A percentile compares a stretch with the other conserved stretches of the same genome.
These are phyloP conservation scores for Avena sativa DNA, from an alignment of 176 grass and related monocot genomes.

Conservation along the genomic window DNA sequence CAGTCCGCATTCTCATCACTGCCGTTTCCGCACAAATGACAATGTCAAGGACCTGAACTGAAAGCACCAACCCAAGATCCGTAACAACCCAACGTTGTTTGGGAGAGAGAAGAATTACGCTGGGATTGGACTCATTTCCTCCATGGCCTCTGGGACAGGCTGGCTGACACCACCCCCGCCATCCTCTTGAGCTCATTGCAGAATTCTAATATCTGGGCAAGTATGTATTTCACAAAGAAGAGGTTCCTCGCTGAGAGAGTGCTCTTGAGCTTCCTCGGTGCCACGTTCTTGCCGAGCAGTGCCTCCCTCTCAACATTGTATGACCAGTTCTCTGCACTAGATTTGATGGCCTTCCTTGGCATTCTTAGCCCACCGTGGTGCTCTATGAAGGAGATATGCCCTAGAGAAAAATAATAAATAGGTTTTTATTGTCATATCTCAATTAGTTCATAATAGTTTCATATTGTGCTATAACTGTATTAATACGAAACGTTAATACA, in stretches of 20 bases:
- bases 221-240: conserved; percentile 79
- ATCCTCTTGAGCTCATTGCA: conserved; percentile 87
- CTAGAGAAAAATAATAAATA: too few relatives aligned
- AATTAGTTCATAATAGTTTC: too few relatives aligned
- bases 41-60: conserved; percentile 31
- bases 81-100: neutral
- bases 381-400: neutral
- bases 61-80: neutral
- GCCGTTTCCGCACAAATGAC: conserved; percentile 34
- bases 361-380: conserved; percentile 59
- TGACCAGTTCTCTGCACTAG: conserved; percentile 61
- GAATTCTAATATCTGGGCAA: conserved; percentile 89
- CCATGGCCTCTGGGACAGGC: conserved; percentile 27
- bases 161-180: conserved; percentile 46
- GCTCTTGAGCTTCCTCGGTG: conserved; percentile 71
- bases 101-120: conserved; percentile 34
- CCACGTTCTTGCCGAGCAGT: conserved; percentile 48
- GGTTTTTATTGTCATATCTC: too few relatives aligned
- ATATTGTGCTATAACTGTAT: too few relatives aligned
- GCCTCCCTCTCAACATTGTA: conserved; percentile 54
- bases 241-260: conserved; percentile 91
- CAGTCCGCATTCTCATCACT: conserved; percentile 17
- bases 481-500: too few relatives aligned
- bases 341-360: conserved; percentile 77
- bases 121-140: conserved; percentile 29